Base-by-base conservation (phyloP, 176 grass and related monocot genomes). In the Juncus inflexus region DNA sequence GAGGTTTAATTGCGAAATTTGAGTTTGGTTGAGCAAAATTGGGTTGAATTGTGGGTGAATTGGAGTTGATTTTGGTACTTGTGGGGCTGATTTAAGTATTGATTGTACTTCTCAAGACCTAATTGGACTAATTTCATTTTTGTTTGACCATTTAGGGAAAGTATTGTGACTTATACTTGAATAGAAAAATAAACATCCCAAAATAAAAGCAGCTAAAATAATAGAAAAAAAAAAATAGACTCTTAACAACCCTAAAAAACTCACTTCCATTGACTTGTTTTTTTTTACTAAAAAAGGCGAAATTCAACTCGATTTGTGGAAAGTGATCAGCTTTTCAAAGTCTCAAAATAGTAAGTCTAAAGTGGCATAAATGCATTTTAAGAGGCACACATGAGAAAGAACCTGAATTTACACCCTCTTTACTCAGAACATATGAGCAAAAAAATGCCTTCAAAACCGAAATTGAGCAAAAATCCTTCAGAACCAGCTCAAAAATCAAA, bases 251-350 rank as follows among this genome's bases (percentile, higher is more conserved):
- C 65, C 50, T 69, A n/a, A 69, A 28, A 66, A 66, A 69, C 35
- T 5, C n/a, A 4, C 12, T 39, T 14, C 35, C 14, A 67, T 69
- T 37, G 43, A 47, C 43, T 47, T 47, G 1, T 28, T 47, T 9
- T 47, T 47, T 4, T 14, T 69, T 54, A 54, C 12, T 8, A 15
- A 69, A 68, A 37, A 55, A 68, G 51, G 4, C 50, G n/a, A 52
- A 12, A 69, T 35, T 40, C 65, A 69, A 69, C 35, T 35, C 3
- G 36, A 69, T 53, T 69, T 55, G 53, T 39, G 19, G 50, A 69
- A 66, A 50, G 36, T 52, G 63, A 49, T 49, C 63, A 66, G 40
- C 43, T 35, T 28, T 28, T 28, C 19, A 28, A 28, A 28, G 19
- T 28, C 19, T 28, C 19, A 28, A 28, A 28, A 28, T 28, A 28